These are phyloP conservation scores for Chlorella variabilis DNA, from an alignment of 163 green algal genomes.

Conservation along the genomic window DNA sequence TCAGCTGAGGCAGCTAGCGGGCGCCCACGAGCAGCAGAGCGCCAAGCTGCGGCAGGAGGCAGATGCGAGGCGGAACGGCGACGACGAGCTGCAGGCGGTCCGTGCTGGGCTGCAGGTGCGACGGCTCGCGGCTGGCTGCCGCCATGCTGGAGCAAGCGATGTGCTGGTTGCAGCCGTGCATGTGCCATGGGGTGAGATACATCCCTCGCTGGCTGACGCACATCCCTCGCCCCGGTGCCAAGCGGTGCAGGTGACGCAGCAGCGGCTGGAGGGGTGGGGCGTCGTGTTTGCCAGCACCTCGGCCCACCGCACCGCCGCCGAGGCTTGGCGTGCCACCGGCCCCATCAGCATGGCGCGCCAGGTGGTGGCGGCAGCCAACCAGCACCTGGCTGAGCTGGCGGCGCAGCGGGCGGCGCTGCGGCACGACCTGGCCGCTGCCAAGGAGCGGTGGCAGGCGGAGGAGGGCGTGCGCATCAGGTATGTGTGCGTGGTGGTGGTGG, in stretches of 20 bases:
- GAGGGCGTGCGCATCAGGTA: constrained; percentile 20
- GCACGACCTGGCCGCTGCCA: constrained; percentile 21
- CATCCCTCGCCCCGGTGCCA: no score
- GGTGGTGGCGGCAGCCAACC: constrained; percentile 38
- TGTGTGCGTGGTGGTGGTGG: background rate
- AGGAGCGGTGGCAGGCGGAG: constrained; percentile 37
- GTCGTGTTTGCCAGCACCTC: constrained; percentile 36
- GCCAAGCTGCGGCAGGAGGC: constrained; percentile 34
- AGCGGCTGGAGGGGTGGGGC: constrained; percentile 34
- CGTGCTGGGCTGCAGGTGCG: constrained; percentile 36
- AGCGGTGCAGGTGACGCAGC: constrained; percentile 29
- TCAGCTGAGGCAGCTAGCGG: constrained; percentile 38
- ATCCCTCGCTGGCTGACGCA: no score
- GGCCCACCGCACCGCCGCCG: constrained; percentile 21
- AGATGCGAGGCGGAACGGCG: background rate
- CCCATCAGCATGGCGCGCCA: constrained; percentile 29
- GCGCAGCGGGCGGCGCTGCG: constrained; percentile 1
- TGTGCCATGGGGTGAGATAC: no score
- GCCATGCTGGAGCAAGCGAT: no score
- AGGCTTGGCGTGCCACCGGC: constrained; percentile 17
- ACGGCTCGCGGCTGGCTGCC: no score
- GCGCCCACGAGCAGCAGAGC: constrained; percentile 31
- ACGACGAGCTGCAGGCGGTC: constrained; percentile 40
- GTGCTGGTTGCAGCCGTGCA: no score
- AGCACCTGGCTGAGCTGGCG: constrained; percentile 36